Evolutionary conservation across 306 rosid species (phyloP).

Genomic region (Phaseolus lunatus): DNA sequence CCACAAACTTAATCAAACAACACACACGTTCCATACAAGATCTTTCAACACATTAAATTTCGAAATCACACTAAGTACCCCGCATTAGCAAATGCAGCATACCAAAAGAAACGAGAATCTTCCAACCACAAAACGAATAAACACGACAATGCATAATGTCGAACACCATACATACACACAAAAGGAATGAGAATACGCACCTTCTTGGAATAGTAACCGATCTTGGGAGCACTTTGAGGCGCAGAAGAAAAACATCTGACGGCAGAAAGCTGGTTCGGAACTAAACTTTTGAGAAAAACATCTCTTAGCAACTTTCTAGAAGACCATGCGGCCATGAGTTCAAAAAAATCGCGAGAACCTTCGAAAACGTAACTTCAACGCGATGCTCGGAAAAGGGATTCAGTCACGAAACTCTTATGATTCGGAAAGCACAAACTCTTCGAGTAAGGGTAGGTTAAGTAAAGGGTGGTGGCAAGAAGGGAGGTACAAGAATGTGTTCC

Average conservation of each 20-base stretch:
- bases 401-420: neutral
- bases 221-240: conserved; percentile 60
- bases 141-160: conserved; percentile 6
- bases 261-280: conserved; percentile 47
- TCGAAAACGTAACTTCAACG: conserved; percentile 37
- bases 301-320: conserved; percentile 61
- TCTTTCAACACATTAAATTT: conserved; percentile 19
- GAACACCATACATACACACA: neutral
- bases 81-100: conserved; percentile 5
- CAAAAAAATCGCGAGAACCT: neutral
- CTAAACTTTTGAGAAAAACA: conserved; percentile 48
- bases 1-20: conserved; percentile 19
- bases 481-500: neutral
- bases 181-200: conserved; percentile 54
- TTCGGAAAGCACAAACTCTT: conserved; percentile 11
- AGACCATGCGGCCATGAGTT: conserved; percentile 80
- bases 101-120: conserved; percentile 33
- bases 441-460: no score
- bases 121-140: conserved; percentile 5
- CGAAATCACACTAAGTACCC: neutral
- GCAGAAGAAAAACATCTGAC: conserved; percentile 72
- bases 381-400: conserved; percentile 15
- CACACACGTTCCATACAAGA: neutral
- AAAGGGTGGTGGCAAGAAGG: neutral
- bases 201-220: conserved; percentile 79